Evolutionary conservation across 1,139 yeast genomes (phyloP), one percentile per base, ranked within the genome.

Genomic region (Zhuliangozyma parablackwelliae): DNA sequence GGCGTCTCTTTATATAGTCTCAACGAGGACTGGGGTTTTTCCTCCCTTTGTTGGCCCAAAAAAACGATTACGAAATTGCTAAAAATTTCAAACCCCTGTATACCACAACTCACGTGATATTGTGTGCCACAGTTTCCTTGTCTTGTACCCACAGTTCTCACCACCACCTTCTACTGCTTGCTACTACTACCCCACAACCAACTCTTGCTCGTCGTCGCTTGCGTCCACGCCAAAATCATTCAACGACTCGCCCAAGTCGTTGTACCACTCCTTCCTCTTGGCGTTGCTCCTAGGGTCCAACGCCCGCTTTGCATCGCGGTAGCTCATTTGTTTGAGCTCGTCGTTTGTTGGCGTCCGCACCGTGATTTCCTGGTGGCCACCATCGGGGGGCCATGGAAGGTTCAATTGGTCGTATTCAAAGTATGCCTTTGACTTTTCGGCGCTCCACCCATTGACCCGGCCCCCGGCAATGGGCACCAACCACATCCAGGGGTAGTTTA

Each of bases 361-460:
- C 3, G 32, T 32, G 12, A 47, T 47, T 11, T 59, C 72, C 42
- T 65, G 72, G 42, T 65, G 71, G 0, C 80, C 79, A 3, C 88
- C 89, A 63, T 87, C 96, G 2, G 95, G 94, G 0, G 96, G 96
- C 95, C 96, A 88, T 1, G 89, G 94, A 41, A 82, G 61, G 4
- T 75, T 71, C 37, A 82, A 54, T 46, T 81, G 77, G 53, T 83
- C 92, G 35, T 73, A 77, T 25, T 74, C 76, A 33, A 42, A 64
- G 56, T 40, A 65, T 31, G 79, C 86, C 46, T 78, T 78, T 5
- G 47, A 40, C 45, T 73, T 78, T 9, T 59, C 61, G 45, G 78
- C 87, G 2, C 55, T 46, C 66, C 50, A 24, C 76, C 96, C 53
- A 29, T 52, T 41, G 1, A 47, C 46, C 2, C 42, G 36, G 2